These are phyloP conservation scores for Metarhizium brunneum DNA, from an alignment of 2,329 filamentous ascomycete genomes.

Conservation along the genomic window DNA sequence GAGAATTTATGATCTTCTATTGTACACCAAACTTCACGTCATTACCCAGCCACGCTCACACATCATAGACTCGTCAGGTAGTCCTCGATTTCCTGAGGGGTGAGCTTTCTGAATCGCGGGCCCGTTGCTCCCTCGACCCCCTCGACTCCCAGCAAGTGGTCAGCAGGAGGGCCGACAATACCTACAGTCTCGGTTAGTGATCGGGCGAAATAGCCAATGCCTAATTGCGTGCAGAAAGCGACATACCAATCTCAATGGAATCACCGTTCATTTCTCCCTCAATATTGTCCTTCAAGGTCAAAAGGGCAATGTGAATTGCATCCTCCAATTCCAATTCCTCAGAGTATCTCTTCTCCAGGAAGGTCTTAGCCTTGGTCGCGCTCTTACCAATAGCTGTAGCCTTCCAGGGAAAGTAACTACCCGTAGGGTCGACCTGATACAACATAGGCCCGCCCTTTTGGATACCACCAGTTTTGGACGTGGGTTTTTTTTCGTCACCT, in stretches of 20 bases:
- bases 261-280: slow-evolving; percentile 99
- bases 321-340: slow-evolving; percentile 96
- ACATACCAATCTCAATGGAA: slow-evolving; percentile 90
- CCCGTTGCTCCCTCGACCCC: slow-evolving; percentile 78
- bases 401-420: slow-evolving; percentile 99
- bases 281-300: slow-evolving; percentile 98
- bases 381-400: slow-evolving; percentile 98
- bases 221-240: background rate
- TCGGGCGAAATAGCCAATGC: background rate
- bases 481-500: slow-evolving; percentile 64
- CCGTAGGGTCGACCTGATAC: slow-evolving; percentile 98
- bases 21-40: slow-evolving; percentile 30
- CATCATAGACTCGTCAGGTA: slow-evolving; percentile 94
- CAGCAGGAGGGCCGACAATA: slow-evolving; percentile 88
- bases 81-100: slow-evolving; percentile 96
- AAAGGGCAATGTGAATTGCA: slow-evolving; percentile 92
- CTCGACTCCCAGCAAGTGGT: slow-evolving; percentile 86
- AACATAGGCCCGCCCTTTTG: slow-evolving; percentile 93
- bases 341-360: slow-evolving; percentile 97
- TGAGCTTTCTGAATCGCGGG: slow-evolving; percentile 88
- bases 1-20: slow-evolving; percentile 35
- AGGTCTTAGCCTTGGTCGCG: slow-evolving; percentile 96
- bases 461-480: slow-evolving; percentile 88
- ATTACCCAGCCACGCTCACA: slow-evolving; percentile 13
- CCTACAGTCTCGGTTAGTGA: slow-evolving; percentile 40